These are phyloP conservation scores for Aspergillus fijiensis DNA, from an alignment of 2,329 filamentous ascomycete species.

Conservation along the genomic window DNA sequence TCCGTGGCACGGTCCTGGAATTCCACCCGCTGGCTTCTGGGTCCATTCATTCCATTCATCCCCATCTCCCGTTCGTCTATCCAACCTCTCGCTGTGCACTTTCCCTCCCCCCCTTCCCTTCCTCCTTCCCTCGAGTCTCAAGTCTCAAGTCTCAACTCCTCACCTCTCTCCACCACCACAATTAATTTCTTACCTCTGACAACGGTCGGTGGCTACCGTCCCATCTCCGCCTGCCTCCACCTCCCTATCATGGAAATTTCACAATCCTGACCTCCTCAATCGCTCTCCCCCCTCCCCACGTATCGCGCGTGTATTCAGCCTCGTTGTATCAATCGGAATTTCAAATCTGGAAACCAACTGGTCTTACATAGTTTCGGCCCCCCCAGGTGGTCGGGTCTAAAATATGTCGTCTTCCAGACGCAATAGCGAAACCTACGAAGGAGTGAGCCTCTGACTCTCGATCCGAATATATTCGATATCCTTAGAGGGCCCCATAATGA, in stretches of 20 bases:
- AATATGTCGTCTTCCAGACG: constrained; percentile 34
- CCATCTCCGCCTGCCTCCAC: constrained; percentile 5
- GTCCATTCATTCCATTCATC: constrained; percentile 10
- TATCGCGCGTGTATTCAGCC: constrained; percentile 2
- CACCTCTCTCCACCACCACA: neutral
- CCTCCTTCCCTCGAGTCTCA: neutral
- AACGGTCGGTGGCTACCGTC: constrained; percentile 11
- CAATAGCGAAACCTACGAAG: constrained; percentile 45
- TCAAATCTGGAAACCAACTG: constrained; percentile 8
- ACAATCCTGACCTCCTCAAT: constrained; percentile 5
- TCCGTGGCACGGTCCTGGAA: constrained; percentile 11
- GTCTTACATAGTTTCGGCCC: constrained; percentile 1
- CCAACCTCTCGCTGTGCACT: constrained; percentile 8
- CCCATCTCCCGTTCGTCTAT: constrained; percentile 6
- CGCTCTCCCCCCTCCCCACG: neutral
- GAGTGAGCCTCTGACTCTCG: constrained; percentile 30
- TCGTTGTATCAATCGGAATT: constrained; percentile 4
- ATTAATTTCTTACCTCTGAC: neutral
- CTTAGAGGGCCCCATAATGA: constrained; percentile 12
- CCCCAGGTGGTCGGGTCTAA: constrained; percentile 18
- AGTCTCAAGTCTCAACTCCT: neutral
- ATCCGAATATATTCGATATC: neutral
- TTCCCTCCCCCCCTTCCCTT: constrained; percentile 6
- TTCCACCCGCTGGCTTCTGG: constrained; percentile 13
- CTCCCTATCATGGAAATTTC: constrained; percentile 20